A percentile compares a stretch with the other conserved stretches of the same genome.
Conservation (phyloP, 1,284 basidiomycete genomes). For the Boletus semigastroideus region DNA sequence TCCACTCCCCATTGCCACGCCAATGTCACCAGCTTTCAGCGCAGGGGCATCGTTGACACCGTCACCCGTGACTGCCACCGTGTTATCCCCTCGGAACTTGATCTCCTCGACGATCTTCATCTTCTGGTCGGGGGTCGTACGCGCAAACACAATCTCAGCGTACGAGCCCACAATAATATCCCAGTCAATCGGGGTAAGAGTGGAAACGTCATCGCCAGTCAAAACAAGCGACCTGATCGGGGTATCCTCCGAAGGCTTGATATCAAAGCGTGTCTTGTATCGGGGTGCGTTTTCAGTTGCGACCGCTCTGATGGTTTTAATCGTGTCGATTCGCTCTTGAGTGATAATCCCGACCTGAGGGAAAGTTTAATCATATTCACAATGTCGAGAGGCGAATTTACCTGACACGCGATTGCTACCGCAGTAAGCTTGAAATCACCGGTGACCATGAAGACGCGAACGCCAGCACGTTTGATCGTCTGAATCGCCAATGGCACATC, state of each 20-base stretch:
- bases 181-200: slow-evolving; percentile 49
- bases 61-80: slow-evolving; percentile 57
- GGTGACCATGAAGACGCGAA: slow-evolving; percentile 56
- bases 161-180: slow-evolving; percentile 46
- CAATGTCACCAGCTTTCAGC: slow-evolving; percentile 82
- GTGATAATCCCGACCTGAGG: slow-evolving; percentile 58
- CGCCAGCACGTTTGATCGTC: slow-evolving; percentile 46
- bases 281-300: slow-evolving; percentile 9
- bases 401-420: slow-evolving; percentile 46
- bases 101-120: slow-evolving; percentile 57
- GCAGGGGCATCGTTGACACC: slow-evolving; percentile 60
- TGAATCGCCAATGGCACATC: slow-evolving; percentile 50
- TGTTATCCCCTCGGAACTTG: slow-evolving; percentile 43
- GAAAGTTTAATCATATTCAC: slow-evolving; percentile 25
- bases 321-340: slow-evolving; percentile 41
- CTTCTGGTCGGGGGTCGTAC: slow-evolving; percentile 64
- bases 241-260: slow-evolving; percentile 34
- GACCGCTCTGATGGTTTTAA: slow-evolving; percentile 35
- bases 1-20: slow-evolving; percentile 83
- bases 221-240: slow-evolving; percentile 39
- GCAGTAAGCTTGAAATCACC: slow-evolving; percentile 50
- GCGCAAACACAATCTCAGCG: slow-evolving; percentile 58
- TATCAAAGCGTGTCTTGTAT: slow-evolving; percentile 34
- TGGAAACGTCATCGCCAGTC: slow-evolving; percentile 46
- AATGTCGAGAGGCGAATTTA: slow-evolving; percentile 39